These are phyloP conservation scores for Cadophora sp. DNA, from an alignment of 2,329 filamentous ascomycete species.

Conservation along the genomic window DNA sequence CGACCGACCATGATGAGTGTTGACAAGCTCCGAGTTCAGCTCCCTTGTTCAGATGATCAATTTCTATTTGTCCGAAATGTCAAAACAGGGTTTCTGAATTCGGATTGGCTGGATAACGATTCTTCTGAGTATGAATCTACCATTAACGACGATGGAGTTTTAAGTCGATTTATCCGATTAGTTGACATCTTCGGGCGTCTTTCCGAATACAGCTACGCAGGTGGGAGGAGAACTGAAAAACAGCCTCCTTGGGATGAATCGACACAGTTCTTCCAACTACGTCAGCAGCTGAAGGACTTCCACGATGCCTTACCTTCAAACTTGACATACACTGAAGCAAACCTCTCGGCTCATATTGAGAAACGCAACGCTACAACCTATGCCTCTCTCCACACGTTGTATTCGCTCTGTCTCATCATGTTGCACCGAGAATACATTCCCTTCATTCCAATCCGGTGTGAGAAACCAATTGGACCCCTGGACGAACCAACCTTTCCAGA, in stretches of 20 bases:
- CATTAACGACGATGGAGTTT: constrained; percentile 40
- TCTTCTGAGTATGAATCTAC: constrained; percentile 46
- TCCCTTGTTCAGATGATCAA: constrained; percentile 70
- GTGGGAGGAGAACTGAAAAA: constrained; percentile 56
- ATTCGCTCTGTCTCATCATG: constrained; percentile 70
- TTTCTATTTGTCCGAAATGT: constrained; percentile 69
- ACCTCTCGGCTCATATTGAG: constrained; percentile 71
- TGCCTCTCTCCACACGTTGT: constrained; percentile 70
- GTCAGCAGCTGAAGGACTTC: constrained; percentile 58
- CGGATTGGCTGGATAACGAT: constrained; percentile 51
- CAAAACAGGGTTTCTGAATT: constrained; percentile 55
- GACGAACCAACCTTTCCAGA: constrained; percentile 62
- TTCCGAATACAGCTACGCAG: constrained; percentile 59
- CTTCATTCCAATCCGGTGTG: constrained; percentile 64
- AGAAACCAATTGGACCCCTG: constrained; percentile 58
- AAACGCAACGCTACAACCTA: constrained; percentile 68
- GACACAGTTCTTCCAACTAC: constrained; percentile 61
- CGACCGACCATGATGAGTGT: constrained; percentile 64
- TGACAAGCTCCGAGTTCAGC: constrained; percentile 66
- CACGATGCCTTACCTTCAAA: constrained; percentile 57
- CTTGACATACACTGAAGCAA: constrained; percentile 63
- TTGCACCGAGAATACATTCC: constrained; percentile 73
- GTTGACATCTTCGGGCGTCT: constrained; percentile 67
- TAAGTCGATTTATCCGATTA: constrained; percentile 61
- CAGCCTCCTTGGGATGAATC: constrained; percentile 65